These are phyloP conservation scores for Aegilops longissima DNA, from an alignment of 176 grass and related monocot genomes.

Conservation along the genomic window DNA sequence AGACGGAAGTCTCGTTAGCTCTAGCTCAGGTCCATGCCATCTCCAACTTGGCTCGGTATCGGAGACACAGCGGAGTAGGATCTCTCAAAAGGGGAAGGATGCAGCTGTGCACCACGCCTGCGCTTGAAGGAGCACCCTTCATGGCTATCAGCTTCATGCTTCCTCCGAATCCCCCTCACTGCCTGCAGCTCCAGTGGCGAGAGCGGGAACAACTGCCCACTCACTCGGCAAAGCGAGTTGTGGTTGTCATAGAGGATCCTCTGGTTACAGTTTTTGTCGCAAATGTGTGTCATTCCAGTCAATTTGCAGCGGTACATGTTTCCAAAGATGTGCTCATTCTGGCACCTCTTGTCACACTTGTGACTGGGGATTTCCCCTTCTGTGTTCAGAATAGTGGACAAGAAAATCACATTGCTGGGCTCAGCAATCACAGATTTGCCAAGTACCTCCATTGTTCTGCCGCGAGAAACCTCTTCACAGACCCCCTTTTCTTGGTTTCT, in stretches of 20 bases:
- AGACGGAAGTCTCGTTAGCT: constrained; percentile 61
- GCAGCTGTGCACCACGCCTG: constrained; percentile 67
- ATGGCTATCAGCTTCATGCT: constrained; percentile 70
- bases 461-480: constrained; percentile 28
- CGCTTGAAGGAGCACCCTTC: constrained; percentile 89
- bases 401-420: constrained; percentile 96
- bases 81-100: constrained; percentile 90
- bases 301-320: constrained; percentile 98
- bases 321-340: constrained; percentile 90
- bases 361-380: constrained; percentile 76
- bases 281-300: constrained; percentile 84
- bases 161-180: constrained; percentile 93
- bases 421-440: constrained; percentile 93
- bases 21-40: constrained; percentile 99
- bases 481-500: constrained; percentile 27
- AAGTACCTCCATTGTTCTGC: constrained; percentile 87
- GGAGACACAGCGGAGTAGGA: constrained; percentile 69
- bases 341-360: constrained; percentile 96
- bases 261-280: constrained; percentile 98
- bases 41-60: constrained; percentile 81
- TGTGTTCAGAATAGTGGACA: constrained; percentile 89
- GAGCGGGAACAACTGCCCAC: constrained; percentile 84
- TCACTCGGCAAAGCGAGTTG: constrained; percentile 90
- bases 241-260: constrained; percentile 98
- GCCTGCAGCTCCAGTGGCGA: constrained; percentile 77